Evolutionary conservation across 176 grass and related monocot species (phyloP), one percentile per base, ranked within the genome.

Genomic region (Saccharum officinarum): DNA sequence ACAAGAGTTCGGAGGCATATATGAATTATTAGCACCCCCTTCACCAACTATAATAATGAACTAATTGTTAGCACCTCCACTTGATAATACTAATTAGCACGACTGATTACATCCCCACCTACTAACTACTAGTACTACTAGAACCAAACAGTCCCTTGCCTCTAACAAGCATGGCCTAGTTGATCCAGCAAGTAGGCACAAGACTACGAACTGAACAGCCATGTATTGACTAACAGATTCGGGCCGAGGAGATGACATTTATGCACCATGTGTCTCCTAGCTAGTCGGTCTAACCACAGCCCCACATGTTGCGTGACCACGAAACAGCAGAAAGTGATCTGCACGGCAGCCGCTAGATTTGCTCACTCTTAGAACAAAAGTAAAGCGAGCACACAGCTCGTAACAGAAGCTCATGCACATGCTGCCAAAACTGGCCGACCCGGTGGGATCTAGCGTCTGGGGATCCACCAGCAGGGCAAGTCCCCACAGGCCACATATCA

Each of bases 401-500:
- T 39, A 64, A 16, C 5, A 50, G 28, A 30, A 20, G 36, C 68
- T 34, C 55, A 60, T 52, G 40, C 47, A 76, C 0, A 55, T 50
- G 46, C 50, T 54, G 79, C n/a, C 78, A 76, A 52, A 71, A n/a
- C 15, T 71, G 26, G 45, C 84, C 34, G 68, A 17, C 75, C 75
- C 10, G 11, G 78, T 71, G 54, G 39, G 60, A 80, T 45, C 39
- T 34, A 75, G 42, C 8, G 16, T 28, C 16, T 62, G 60, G 84
- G 84, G 84, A 90, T 87, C 89, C 75, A 86, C 60, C 30, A 80
- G 31, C 10, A 38, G 12, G 38, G 13, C 80, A 13, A 67, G 84
- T 87, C 80, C 83, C 80, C 79, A 66, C 71, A 65, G 41, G 60
- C 40, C 83, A 86, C 82, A 81, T 81, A 71, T 49, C 77, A 69